Base-by-base conservation (phyloP, 768 basidiomycete genomes). In the Omphalotus guepiniiformis region DNA sequence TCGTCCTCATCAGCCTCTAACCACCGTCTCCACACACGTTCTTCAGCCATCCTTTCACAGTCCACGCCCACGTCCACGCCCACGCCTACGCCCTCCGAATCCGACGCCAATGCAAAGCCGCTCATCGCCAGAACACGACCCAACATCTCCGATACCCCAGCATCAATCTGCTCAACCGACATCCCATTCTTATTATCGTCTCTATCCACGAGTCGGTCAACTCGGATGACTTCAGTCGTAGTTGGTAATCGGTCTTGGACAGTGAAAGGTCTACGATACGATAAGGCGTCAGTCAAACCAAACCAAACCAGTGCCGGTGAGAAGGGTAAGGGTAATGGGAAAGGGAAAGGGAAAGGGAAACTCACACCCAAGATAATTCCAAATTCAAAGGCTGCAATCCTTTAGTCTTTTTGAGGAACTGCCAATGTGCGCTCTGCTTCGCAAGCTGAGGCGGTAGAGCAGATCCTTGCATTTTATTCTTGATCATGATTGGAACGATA, bases 341-440 rank as follows among this genome's bases (percentile, higher is more conserved):
- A 22, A 49, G 40, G 28, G 27, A 43, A 15, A 32, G 48, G 26
- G 40, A 27, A 42, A 42, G 28, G 50, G 21, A 35, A 28, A 68
- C 75, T 40, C 48, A 85, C 85, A 76, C 74, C 86, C 86, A 88
- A 12, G 82, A 80, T 41, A 89, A 64, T 26, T 78, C 72, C 12
- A 88, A 67, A 18, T 73, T 68, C 3, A 88, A 66, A 3, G 83
- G 70, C 46, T 77, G 73, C 18, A 79, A 59, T 2, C 85, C 85
- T 55, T 78, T 82, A 13, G 70, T 74, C 53, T 78, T 78, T 58
- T 71, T 76, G 53, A 85, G 53, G 46, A 72, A 76, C 21, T 52
- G 55, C 39, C 61, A 57, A 6, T 16, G 30, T n/a, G 22, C 27
- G 16, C 9, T 32, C 6, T 18, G 12, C 8, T 6, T 34, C 23